Conservation (phyloP, 345 rosid species). For the Populus nigra region DNA sequence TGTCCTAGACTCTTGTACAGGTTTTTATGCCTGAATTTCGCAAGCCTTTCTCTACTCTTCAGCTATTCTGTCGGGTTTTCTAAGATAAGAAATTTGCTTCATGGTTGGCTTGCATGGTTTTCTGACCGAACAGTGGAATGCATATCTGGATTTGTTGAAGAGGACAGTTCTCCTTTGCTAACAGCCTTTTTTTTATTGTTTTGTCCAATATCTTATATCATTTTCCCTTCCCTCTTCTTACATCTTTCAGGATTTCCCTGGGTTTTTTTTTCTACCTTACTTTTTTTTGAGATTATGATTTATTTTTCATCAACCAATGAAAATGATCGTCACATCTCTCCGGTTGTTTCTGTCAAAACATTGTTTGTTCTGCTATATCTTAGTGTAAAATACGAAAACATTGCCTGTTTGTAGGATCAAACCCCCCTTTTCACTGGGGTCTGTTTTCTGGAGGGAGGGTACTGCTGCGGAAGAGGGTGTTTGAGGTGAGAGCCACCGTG, state of each 20-base stretch:
- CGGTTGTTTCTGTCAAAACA: neutral
- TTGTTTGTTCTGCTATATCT: neutral
- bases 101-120: neutral
- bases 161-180: neutral
- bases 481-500: neutral
- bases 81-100: neutral
- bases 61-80: neutral
- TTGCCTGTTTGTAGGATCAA: neutral
- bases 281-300: neutral
- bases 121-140: neutral
- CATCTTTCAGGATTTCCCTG: neutral
- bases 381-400: neutral
- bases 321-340: neutral
- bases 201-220: neutral
- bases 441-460: neutral
- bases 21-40: neutral
- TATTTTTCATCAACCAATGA: neutral
- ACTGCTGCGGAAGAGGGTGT: neutral
- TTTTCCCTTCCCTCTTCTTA: neutral
- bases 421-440: neutral
- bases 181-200: neutral
- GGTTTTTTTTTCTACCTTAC: neutral
- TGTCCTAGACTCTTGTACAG: neutral
- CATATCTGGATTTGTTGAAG: conserved; percentile 2
- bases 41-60: neutral